Evolutionary conservation across 2,329 filamentous ascomycete genomes (phyloP), one percentile per base, ranked within the genome.

Genomic region (Endoconidiophora polonica): DNA sequence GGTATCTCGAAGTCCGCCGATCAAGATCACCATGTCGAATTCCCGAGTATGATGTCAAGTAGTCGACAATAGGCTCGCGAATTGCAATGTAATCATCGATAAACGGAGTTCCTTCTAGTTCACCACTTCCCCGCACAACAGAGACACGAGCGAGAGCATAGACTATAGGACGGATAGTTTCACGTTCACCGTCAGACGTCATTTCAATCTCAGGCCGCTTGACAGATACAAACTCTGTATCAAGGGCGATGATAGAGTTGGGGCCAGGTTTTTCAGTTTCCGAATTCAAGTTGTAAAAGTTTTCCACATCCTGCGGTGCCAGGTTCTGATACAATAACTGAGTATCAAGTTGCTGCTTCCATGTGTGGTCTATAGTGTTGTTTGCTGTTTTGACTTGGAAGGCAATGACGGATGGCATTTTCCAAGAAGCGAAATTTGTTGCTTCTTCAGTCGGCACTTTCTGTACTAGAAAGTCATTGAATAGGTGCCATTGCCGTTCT

Each of bases 1-100:
- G 86, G 64, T 94, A 90, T 49, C 74, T 76, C 41, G 83, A 84
- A n/a, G 76, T 72, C 50, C 78, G 73, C 3, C 82, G 79, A 57
- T 94, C 87, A 6, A 98, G 71, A 60, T 98, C 91, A 20, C 83
- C 81, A 1, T 81, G 76, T 3, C 81, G 83, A 57, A 98, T 94
- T 40, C 91, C 91, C 0, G 90, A 96, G 68, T 86, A 96, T 42
- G 83, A 81, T 0, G 93, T 98, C 37, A 98, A 71, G 61, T 96
- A 95, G 66, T 98, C 91, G 52, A 96, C 85, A 22, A 98, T 86
- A 0, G 83, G 81, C 61, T 96, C 91, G 54, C 81, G 81, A 58
- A 93, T 90, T 29, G 80, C 79, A 55, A 98, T 94, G 63, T 98
- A 98, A 65, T 98, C 91, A 60, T 98, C 91, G 55, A 98, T 93